Evolutionary conservation across 345 rosid species (phyloP).

Genomic region (Citrus medica): DNA sequence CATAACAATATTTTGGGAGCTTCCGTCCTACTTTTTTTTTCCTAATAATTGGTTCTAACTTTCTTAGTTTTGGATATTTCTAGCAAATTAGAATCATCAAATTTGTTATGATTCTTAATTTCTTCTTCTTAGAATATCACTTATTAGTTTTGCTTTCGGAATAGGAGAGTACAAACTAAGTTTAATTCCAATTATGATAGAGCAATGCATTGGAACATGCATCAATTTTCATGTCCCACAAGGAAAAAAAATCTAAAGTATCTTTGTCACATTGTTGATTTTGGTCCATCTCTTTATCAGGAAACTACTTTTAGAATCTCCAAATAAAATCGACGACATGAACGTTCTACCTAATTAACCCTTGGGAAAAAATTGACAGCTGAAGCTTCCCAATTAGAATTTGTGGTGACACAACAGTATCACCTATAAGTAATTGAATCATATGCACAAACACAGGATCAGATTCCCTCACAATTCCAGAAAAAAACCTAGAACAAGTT

Average conservation of each 20-base stretch:
- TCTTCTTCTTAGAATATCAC: too few relatives aligned
- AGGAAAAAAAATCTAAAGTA: background rate
- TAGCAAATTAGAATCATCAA: background rate
- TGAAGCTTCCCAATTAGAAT: background rate
- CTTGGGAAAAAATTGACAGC: too few relatives aligned
- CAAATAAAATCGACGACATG: background rate
- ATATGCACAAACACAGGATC: background rate
- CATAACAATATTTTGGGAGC: background rate
- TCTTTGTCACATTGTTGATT: background rate
- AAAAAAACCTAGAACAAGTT: slow-evolving; percentile 18
- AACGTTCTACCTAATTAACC: background rate
- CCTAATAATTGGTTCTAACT: background rate
- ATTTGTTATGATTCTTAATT: background rate
- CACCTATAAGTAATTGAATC: background rate
- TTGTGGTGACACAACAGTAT: background rate
- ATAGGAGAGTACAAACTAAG: too few relatives aligned
- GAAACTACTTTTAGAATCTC: background rate
- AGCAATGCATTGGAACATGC: too few relatives aligned
- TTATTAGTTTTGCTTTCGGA: too few relatives aligned
- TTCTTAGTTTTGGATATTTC: background rate
- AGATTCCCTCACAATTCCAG: background rate
- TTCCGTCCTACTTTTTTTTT: background rate
- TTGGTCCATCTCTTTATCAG: background rate
- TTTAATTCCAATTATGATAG: too few relatives aligned
- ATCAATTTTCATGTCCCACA: background rate